phyloP scores from a whole-genome alignment of 2,329 filamentous ascomycete genomes.

The Colletotrichum sp. region DNA sequence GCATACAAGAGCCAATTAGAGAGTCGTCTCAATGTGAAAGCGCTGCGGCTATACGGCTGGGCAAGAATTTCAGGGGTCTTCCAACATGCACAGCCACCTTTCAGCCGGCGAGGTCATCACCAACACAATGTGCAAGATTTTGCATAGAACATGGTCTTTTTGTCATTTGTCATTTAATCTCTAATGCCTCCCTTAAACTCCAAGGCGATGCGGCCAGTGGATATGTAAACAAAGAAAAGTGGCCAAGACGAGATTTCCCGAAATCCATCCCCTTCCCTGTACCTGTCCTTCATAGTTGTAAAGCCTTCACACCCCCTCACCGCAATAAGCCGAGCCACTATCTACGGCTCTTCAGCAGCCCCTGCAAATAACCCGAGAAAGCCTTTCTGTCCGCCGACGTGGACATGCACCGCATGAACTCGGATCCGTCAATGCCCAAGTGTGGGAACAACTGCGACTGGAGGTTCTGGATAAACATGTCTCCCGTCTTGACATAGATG shows the following conservation, averaged over 20 bases:
- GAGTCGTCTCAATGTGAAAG: background rate
- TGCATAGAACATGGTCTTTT: conserved; percentile 13
- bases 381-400: conserved; percentile 64
- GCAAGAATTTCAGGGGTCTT: background rate
- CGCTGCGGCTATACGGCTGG: background rate
- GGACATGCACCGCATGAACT: conserved; percentile 64
- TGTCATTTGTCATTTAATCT: conserved; percentile 22
- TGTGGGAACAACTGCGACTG: conserved; percentile 67
- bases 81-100: background rate
- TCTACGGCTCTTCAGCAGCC: conserved; percentile 54
- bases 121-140: too few species aligned
- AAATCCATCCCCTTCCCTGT: background rate
- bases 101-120: background rate
- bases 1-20: background rate
- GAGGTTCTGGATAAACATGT: conserved; percentile 76
- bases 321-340: conserved; percentile 1
- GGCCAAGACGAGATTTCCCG: conserved; percentile 16
- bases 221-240: conserved; percentile 24
- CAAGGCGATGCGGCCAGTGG: conserved; percentile 23
- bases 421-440: conserved; percentile 67
- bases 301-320: background rate
- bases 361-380: conserved; percentile 69
- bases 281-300: background rate
- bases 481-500: conserved; percentile 89
- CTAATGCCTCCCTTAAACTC: conserved; percentile 24